Evolutionary conservation across 306 rosid species (phyloP).

Genomic region (Cyamopsis tetragonoloba): DNA sequence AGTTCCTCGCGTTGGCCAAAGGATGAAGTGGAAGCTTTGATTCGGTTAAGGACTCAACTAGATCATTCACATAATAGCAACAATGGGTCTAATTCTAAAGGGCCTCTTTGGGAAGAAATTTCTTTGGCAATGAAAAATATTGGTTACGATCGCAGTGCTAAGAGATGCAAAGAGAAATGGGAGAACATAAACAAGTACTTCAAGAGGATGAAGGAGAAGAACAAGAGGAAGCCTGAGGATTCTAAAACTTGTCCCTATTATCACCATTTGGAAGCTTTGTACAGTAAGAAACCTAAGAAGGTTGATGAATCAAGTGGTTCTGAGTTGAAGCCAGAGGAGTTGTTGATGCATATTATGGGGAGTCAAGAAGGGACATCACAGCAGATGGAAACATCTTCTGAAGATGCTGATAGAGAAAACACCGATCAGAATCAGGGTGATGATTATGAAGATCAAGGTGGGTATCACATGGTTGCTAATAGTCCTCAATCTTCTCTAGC

Average conservation of each 20-base stretch:
- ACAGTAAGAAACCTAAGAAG: constrained; percentile 43
- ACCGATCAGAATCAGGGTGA: constrained; percentile 32
- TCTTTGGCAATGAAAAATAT: constrained; percentile 56
- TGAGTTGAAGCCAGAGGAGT: constrained; percentile 73
- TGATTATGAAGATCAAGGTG: constrained; percentile 24
- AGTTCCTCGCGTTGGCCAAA: constrained; percentile 74
- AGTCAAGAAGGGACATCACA: constrained; percentile 35
- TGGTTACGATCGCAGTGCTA: constrained; percentile 66
- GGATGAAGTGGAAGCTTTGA: constrained; percentile 76
- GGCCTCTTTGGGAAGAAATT: constrained; percentile 76
- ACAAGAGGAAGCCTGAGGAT: constrained; percentile 59
- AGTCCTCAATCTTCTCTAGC: constrained; percentile 36
- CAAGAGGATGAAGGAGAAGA: constrained; percentile 74
- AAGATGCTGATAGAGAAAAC: constrained; percentile 41
- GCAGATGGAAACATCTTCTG: constrained; percentile 33
- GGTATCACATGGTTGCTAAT: constrained; percentile 27
- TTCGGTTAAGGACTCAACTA: constrained; percentile 55
- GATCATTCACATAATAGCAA: constrained; percentile 44
- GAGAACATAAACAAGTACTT: constrained; percentile 93
- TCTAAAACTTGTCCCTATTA: constrained; percentile 82
- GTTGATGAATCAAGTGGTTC: constrained; percentile 32
- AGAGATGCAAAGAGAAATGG: constrained; percentile 96
- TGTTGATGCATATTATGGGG: constrained; percentile 73
- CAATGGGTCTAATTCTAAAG: constrained; percentile 37
- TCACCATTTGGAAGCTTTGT: constrained; percentile 64